These are phyloP conservation scores for Candida dajiaensis DNA, from an alignment of 805 yeast genomes.

Conservation along the genomic window DNA sequence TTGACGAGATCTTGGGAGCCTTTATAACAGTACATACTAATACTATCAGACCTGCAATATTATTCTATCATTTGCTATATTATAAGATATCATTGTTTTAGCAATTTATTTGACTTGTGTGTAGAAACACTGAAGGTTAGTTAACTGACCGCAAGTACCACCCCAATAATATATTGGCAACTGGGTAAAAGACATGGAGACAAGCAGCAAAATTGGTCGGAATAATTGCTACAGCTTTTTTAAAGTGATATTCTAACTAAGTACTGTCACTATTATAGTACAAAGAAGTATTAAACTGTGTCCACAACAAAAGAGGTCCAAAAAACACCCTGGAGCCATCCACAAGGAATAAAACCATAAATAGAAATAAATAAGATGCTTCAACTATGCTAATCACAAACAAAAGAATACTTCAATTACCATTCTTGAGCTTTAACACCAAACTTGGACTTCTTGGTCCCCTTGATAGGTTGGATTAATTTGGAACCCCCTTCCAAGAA, in stretches of 20 bases:
- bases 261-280: background rate
- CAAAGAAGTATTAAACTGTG: background rate
- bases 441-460: conserved; percentile 60
- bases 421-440: conserved; percentile 73
- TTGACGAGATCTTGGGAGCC: no score
- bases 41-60: no score
- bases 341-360: background rate
- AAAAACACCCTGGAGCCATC: background rate
- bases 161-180: conserved; percentile 24
- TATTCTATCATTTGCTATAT: no score
- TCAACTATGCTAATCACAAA: background rate
- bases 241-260: no score
- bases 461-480: conserved; percentile 57
- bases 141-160: conserved; percentile 26
- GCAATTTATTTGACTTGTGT: conserved; percentile 24
- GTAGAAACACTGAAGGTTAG: conserved; percentile 29
- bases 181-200: conserved; percentile 26
- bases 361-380: conserved; percentile 1
- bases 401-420: conserved; percentile 30
- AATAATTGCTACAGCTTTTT: no score
- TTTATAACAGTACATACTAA: no score
- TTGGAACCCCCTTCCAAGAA: conserved; percentile 89
- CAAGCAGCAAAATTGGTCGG: conserved; percentile 23
- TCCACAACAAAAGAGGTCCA: background rate
- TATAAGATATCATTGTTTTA: no score